Evolutionary conservation across 306 rosid species (phyloP).

Genomic region (Benincasa hispida): DNA sequence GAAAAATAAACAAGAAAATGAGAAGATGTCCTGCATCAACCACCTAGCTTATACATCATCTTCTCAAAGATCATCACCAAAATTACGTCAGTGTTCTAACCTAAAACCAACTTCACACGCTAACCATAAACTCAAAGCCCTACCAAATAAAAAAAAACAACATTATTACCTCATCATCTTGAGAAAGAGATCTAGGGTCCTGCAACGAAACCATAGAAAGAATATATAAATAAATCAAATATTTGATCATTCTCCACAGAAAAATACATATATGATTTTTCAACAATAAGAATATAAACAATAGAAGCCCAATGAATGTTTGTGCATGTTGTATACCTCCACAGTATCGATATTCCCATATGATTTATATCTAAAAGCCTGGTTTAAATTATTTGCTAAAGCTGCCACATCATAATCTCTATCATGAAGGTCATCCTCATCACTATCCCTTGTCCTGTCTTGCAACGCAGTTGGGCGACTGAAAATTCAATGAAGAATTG

Average conservation of each 20-base stretch:
- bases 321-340: slow-evolving; percentile 46
- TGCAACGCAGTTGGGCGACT: slow-evolving; percentile 97
- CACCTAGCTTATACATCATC: background rate
- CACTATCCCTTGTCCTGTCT: slow-evolving; percentile 93
- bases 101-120: slow-evolving; percentile 1
- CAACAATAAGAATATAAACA: background rate
- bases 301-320: background rate
- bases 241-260: slow-evolving; percentile 11
- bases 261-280: background rate
- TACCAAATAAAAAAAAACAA: slow-evolving; percentile 5
- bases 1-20: background rate
- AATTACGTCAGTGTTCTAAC: background rate
- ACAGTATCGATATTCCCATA: slow-evolving; percentile 88
- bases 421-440: slow-evolving; percentile 81
- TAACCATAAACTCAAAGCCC: slow-evolving; percentile 12
- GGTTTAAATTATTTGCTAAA: slow-evolving; percentile 85
- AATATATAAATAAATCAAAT: background rate
- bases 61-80: background rate
- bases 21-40: background rate
- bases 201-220: slow-evolving; percentile 26
- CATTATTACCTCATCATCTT: slow-evolving; percentile 79
- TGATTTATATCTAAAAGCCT: slow-evolving; percentile 82
- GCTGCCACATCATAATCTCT: slow-evolving; percentile 92
- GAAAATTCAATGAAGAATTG: slow-evolving; percentile 14
- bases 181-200: slow-evolving; percentile 61